Base-by-base conservation (phyloP, 148 eudicot species). In the Cornus controversa region DNA sequence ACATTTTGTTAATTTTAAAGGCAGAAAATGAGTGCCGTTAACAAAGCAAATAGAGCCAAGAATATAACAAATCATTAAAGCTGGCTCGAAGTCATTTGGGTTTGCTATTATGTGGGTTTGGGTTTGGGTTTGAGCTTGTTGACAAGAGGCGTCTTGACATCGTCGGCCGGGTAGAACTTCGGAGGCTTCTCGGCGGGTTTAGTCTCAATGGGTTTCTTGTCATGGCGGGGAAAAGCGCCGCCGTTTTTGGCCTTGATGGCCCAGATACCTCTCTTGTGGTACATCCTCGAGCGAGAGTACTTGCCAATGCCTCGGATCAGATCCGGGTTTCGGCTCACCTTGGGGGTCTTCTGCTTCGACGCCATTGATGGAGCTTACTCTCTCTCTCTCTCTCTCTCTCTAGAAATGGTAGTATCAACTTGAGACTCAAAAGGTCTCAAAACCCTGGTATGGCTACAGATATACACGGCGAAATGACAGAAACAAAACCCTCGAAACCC, bases 221-320 rank as follows among this genome's bases (percentile, higher is more conserved):
- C 86, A 66, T 89, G 94, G 36, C 50, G 75, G 24, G 97, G 98
- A 79, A 94, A 94, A 15, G 75, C 85, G 72, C 98, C 98, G 62
- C 97, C 98, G 74, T 94, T 88, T 57, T 94, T 94, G 67, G 92
- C 97, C 77, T 94, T 94, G 85, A 94, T 90, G 0, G 98, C 98
- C 97, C 97, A 94, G 0, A 94, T 80, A 72, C 98, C 98, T 34
- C 94, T 83, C 87, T 90, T 92, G 82, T 90, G 98, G 82, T 94
- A 94, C 97, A 94, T 89, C 78, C 82, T 36, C 0, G 94, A 88
- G 10, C 98, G 79, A 1, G 93, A 86, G 80, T 70, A 87, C 53
- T 90, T 92, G 0, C 97, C 92, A 3, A 93, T 82, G 0, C 98
- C 98, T 11, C 87, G 66, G 1, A 90, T 87, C 22, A 94, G 81